Conservation (phyloP, 225 moss, liverwort and hornwort species). For the Polytrichum formosum region DNA sequence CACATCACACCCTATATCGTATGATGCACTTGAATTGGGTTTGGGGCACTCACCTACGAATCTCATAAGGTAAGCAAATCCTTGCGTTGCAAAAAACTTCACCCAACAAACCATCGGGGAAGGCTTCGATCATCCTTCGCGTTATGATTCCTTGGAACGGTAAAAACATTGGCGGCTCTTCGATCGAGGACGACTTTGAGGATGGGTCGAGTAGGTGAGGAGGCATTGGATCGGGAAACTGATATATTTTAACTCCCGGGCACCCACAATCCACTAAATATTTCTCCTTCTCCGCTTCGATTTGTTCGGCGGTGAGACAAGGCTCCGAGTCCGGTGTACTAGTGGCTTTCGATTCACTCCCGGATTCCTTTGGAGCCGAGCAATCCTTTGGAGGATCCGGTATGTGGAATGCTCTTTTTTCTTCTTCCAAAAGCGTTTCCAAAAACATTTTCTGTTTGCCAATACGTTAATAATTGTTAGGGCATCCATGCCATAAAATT, state of each 20-base stretch:
- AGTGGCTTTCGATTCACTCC: background rate
- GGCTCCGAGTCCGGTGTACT: constrained; percentile 4
- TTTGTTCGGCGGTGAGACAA: constrained; percentile 30
- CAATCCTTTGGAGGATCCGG: constrained; percentile 8
- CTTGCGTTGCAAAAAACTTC: constrained; percentile 65
- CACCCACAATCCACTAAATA: constrained; percentile 42
- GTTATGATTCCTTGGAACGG: constrained; percentile 46
- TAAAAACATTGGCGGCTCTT: constrained; percentile 15
- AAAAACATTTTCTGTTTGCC: constrained; percentile 39
- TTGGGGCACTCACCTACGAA: constrained; percentile 8
- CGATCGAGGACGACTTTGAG: constrained; percentile 2
- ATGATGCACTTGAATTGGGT: too few relatives aligned
- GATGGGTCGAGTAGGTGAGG: constrained; percentile 2
- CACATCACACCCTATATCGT: too few relatives aligned
- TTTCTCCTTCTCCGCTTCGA: constrained; percentile 22
- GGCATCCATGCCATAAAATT: too few relatives aligned
- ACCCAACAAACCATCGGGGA: constrained; percentile 67
- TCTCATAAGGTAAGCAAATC: constrained; percentile 49
- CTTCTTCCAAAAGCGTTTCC: constrained; percentile 35
- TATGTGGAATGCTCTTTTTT: constrained; percentile 23
- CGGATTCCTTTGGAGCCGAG: background rate
- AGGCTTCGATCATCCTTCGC: constrained; percentile 65
- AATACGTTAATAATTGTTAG: background rate
- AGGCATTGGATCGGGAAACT: background rate
- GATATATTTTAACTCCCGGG: constrained; percentile 11